Percentiles rank a stretch among this genome's conserved stretches.
Conservation (phyloP, 2,329 filamentous ascomycete genomes). For the Hirsutella rhossiliensis region DNA sequence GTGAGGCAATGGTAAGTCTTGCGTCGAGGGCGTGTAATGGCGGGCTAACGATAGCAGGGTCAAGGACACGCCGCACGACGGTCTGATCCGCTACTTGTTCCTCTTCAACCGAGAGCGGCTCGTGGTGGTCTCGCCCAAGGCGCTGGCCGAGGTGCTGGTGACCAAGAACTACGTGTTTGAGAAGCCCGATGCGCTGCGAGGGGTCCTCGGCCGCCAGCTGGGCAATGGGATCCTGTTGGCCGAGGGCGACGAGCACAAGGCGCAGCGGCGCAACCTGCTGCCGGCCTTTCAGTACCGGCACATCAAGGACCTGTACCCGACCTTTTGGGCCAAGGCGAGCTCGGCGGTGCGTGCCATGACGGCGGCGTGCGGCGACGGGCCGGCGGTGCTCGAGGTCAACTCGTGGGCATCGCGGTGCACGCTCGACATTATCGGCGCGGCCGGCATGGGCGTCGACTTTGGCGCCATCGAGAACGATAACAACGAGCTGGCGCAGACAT, state of each 20-base stretch:
- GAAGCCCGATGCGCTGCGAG: conserved; percentile 45
- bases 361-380: conserved; percentile 12
- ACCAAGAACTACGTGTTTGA: conserved; percentile 58
- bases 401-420: conserved; percentile 56
- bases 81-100: conserved; percentile 54
- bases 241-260: conserved; percentile 84
- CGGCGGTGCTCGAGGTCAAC: conserved; percentile 41
- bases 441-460: conserved; percentile 62
- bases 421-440: conserved; percentile 63
- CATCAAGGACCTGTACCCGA: conserved; percentile 70
- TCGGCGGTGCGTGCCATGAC: conserved; percentile 56
- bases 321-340: conserved; percentile 69
- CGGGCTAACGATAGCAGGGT: conserved; percentile 33
- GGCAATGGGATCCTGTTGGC: conserved; percentile 65
- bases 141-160: conserved; percentile 57
- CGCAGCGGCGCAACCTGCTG: conserved; percentile 65
- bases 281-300: conserved; percentile 81
- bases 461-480: conserved; percentile 48
- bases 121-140: conserved; percentile 49
- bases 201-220: conserved; percentile 49
- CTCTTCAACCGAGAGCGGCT: conserved; percentile 51
- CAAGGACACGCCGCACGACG: conserved; percentile 50
- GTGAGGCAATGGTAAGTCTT: conserved; percentile 34
- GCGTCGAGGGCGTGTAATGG: conserved; percentile 10
- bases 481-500: conserved; percentile 46